Percentiles rank a stretch among this genome's conserved stretches.
These are phyloP conservation scores for Heritiera littoralis DNA, from an alignment of 345 rosid genomes.

Conservation along the genomic window DNA sequence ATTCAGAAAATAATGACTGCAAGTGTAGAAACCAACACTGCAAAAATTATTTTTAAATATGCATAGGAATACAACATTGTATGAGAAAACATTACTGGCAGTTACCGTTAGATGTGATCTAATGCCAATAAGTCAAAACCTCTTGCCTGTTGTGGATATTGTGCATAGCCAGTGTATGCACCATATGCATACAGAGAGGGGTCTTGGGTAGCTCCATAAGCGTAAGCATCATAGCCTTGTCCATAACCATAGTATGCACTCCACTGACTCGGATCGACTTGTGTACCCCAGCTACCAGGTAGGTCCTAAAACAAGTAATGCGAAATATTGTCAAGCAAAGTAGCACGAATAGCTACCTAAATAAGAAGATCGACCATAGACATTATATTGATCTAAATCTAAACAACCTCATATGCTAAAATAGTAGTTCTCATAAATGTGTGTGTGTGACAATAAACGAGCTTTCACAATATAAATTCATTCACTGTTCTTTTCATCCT, in stretches of 20 bases:
- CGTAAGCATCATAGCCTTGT: constrained; percentile 90
- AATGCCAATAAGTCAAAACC: not conserved
- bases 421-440: not conserved
- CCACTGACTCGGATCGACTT: constrained; percentile 93
- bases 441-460: not conserved
- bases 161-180: constrained; percentile 88
- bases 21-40: not conserved
- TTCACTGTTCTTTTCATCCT: not conserved
- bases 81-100: not conserved
- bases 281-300: constrained; percentile 59
- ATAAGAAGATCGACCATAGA: constrained; percentile 1
- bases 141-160: constrained; percentile 79
- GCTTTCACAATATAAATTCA: not conserved
- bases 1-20: not conserved
- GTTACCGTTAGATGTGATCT: not conserved
- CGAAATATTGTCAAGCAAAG: constrained; percentile 18
- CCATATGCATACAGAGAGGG: constrained; percentile 88
- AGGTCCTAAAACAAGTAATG: constrained; percentile 51
- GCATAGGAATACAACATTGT: not conserved
- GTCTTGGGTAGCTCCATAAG: constrained; percentile 77
- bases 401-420: not conserved
- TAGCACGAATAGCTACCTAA: not conserved
- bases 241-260: constrained; percentile 88
- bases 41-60: constrained; percentile 23
- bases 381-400: constrained; percentile 7